phyloP scores from a whole-genome alignment of 768 basidiomycete genomes.

The Lactifluus echinatus region DNA sequence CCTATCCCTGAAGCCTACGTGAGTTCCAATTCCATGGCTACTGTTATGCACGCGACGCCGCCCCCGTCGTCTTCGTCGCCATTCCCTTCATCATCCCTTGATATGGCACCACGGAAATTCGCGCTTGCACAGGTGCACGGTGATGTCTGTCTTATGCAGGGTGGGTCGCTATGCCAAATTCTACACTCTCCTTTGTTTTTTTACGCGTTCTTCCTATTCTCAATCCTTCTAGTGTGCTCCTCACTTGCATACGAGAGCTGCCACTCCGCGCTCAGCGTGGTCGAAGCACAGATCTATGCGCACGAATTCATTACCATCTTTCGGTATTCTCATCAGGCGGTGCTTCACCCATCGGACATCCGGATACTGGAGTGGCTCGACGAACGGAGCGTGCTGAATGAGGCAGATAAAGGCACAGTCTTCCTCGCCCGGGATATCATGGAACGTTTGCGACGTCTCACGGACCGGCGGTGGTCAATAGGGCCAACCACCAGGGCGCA shows the following conservation, averaged over 20 bases:
- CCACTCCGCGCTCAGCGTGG: constrained; percentile 26
- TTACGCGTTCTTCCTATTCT: background rate
- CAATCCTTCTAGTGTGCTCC: constrained; percentile 4
- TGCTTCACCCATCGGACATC: constrained; percentile 30
- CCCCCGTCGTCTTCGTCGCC: background rate
- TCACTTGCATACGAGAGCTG: constrained; percentile 16
- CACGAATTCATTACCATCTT: constrained; percentile 35
- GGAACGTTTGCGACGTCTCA: constrained; percentile 27
- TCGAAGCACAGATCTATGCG: constrained; percentile 29
- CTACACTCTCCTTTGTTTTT: background rate
- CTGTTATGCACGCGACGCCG: constrained; percentile 2
- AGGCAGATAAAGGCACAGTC: constrained; percentile 30
- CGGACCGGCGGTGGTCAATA: constrained; percentile 16
- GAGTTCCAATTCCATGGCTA: background rate
- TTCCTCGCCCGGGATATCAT: constrained; percentile 30
- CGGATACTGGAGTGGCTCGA: constrained; percentile 29
- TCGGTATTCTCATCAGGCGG: constrained; percentile 30
- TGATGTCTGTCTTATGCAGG: constrained; percentile 22
- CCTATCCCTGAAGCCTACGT: background rate
- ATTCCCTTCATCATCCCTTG: background rate
- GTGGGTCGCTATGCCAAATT: constrained; percentile 2
- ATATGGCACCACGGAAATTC: constrained; percentile 7
- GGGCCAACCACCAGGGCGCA: background rate
- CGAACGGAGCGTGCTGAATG: constrained; percentile 25
- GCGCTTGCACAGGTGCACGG: constrained; percentile 21